Evolutionary conservation across 2,329 filamentous ascomycete genomes (phyloP).

Genomic region (Diatrype stigma): DNA sequence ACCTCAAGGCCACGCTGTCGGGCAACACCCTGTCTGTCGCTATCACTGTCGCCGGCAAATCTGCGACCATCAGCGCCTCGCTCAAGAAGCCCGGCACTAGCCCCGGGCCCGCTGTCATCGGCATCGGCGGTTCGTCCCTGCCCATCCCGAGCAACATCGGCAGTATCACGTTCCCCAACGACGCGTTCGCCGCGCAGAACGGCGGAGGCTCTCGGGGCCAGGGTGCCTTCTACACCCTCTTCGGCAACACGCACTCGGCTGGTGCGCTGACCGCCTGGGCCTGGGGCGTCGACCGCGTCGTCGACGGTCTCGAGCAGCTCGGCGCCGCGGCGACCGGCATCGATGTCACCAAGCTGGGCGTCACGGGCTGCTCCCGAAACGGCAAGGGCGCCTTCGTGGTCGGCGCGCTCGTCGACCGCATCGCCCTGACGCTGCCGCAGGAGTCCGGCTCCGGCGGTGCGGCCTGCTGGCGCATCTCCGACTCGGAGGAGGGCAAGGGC

Average conservation of each 20-base stretch:
- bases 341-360: slow-evolving; percentile 45
- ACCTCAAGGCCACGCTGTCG: slow-evolving; percentile 40
- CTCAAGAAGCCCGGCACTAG: slow-evolving; percentile 41
- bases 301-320: slow-evolving; percentile 54
- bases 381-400: slow-evolving; percentile 61
- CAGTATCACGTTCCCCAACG: slow-evolving; percentile 56
- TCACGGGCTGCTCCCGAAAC: slow-evolving; percentile 61
- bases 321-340: slow-evolving; percentile 42
- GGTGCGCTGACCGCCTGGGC: slow-evolving; percentile 60
- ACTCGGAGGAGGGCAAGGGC: slow-evolving; percentile 45
- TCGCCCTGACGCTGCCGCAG: slow-evolving; percentile 58
- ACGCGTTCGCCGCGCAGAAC: slow-evolving; percentile 50
- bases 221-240: slow-evolving; percentile 57
- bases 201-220: slow-evolving; percentile 44
- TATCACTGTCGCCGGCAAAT: slow-evolving; percentile 40
- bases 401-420: slow-evolving; percentile 54
- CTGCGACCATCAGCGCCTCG: slow-evolving; percentile 39
- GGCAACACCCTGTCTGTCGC: slow-evolving; percentile 40
- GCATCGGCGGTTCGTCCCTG: slow-evolving; percentile 50
- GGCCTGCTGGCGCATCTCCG: slow-evolving; percentile 56
- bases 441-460: slow-evolving; percentile 59
- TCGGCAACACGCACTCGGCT: slow-evolving; percentile 50
- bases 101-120: slow-evolving; percentile 55
- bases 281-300: slow-evolving; percentile 57
- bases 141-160: slow-evolving; percentile 52